Percentiles rank a stretch among this genome's conserved stretches.
These are phyloP conservation scores for Cystoderma amianthinum DNA, from an alignment of 768 basidiomycete genomes.

Conservation along the genomic window DNA sequence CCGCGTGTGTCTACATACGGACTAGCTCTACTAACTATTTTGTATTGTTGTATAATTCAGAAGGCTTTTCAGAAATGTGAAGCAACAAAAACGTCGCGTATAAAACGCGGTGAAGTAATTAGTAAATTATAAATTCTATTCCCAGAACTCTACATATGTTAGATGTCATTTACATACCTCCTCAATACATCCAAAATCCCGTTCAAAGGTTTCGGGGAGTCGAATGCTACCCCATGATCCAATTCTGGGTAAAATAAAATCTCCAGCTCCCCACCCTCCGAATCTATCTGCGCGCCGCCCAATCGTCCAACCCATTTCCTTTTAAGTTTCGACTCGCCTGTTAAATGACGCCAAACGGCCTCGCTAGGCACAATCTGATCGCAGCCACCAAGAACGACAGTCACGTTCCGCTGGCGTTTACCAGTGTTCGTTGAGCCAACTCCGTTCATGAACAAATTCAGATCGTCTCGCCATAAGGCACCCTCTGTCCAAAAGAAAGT, in stretches of 20 bases:
- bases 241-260: slow-evolving; percentile 28
- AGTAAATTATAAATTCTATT: too few relatives aligned
- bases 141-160: too few relatives aligned
- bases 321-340: slow-evolving; percentile 14
- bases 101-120: too few relatives aligned
- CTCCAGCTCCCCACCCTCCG: slow-evolving; percentile 15
- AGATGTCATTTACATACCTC: slow-evolving; percentile 11
- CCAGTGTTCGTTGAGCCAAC: neutral
- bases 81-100: too few relatives aligned
- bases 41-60: too few relatives aligned
- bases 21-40: too few relatives aligned
- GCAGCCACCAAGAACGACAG: slow-evolving; percentile 25
- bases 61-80: too few relatives aligned
- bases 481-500: slow-evolving; percentile 66
- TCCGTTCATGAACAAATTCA: slow-evolving; percentile 20
- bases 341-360: slow-evolving; percentile 27
- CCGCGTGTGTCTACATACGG: too few relatives aligned
- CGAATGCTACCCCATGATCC: slow-evolving; percentile 36
- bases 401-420: slow-evolving; percentile 16
- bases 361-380: too few relatives aligned
- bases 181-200: slow-evolving; percentile 21
- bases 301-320: slow-evolving; percentile 15
- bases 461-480: slow-evolving; percentile 52
- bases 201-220: slow-evolving; percentile 18
- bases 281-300: neutral